Base-by-base conservation (phyloP, 2,329 filamentous ascomycete species). In the Podosphaera xanthii region DNA sequence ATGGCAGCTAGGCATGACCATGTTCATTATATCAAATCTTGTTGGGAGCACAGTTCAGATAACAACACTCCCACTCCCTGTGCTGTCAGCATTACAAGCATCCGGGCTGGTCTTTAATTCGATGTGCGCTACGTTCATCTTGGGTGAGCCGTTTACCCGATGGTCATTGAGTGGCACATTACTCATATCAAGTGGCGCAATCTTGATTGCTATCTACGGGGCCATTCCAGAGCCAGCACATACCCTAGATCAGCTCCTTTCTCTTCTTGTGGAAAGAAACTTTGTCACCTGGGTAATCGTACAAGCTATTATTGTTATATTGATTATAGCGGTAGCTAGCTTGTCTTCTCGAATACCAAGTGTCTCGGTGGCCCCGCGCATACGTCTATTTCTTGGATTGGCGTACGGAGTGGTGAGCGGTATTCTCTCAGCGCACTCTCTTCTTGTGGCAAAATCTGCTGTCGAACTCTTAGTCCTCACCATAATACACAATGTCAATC, bases 91-190 rank as follows among this genome's bases (percentile, higher is more conserved):
- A 0, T 76, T 98, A 44, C 92, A 98, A 73, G 91, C 91, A 22
- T 94, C 91, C 2, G 92, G 92, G 52, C 78, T 98, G 59, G 92
- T 98, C 62, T 98, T 98, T 77, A 98, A 98, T 75, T 95, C 91
- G 60, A 88, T 97, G 71, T 95, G 94, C 76, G 92, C 92, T 62
- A 94, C 89, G 52, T 74, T 97, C 60, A 87, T 97, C 67, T 79
- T 98, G 55, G 84, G 86, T 67, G 91, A 98, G 72, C 87, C 90
- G 3, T 98, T 97, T 72, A 97, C 92, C 58, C 81, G 80, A 70
- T 94, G 89, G 78, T 96, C 91, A n/a, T 77, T 94, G 44, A 80
- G 87, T 67, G 92, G 92, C 44, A 98, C 92, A 1, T 67, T 92
- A 58, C 79, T 98, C 57, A 92, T 97, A 49, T 91, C 87, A 63